A percentile compares a stretch with the other conserved stretches of the same genome.
These are phyloP conservation scores for Cladosporium halotolerans DNA, from an alignment of 2,329 filamentous ascomycete species.

Conservation along the genomic window DNA sequence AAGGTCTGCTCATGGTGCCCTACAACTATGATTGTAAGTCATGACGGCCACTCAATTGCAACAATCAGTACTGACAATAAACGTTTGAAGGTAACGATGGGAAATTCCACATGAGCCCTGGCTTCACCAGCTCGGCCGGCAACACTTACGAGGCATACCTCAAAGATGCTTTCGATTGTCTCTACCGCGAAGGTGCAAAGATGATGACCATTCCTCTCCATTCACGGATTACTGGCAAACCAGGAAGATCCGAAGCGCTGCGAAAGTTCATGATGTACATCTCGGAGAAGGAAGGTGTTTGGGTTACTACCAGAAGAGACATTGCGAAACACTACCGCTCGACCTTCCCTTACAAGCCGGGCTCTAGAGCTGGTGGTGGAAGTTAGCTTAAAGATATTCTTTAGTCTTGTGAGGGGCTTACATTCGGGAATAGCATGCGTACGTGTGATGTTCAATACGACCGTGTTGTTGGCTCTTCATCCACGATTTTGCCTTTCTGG, in stretches of 20 bases:
- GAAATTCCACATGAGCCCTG: constrained; percentile 40
- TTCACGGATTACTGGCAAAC: constrained; percentile 36
- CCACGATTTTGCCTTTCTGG: too few species aligned
- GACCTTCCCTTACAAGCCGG: constrained; percentile 33
- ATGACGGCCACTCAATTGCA: constrained; percentile 23
- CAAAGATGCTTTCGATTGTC: constrained; percentile 36
- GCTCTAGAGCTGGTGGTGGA: too few species aligned
- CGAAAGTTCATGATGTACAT: constrained; percentile 37
- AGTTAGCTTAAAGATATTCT: too few species aligned
- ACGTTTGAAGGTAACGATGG: constrained; percentile 30
- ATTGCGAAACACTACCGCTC: constrained; percentile 38
- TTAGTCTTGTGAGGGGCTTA: too few species aligned
- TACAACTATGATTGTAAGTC: constrained; percentile 22
- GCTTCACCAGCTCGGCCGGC: constrained; percentile 36
- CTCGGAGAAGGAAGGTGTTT: constrained; percentile 36
- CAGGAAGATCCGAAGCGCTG: constrained; percentile 35
- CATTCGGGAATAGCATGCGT: too few species aligned
- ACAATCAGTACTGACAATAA: constrained; percentile 18
- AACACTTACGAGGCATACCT: constrained; percentile 37
- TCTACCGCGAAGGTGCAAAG: constrained; percentile 38
- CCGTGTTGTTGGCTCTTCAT: too few species aligned
- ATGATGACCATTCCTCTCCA: constrained; percentile 41
- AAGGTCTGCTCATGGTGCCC: constrained; percentile 36
- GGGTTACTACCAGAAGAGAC: constrained; percentile 39
- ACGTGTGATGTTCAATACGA: too few species aligned